Base-by-base conservation (phyloP, 2,329 filamentous ascomycete genomes). In the Botrytis hyacinthi region DNA sequence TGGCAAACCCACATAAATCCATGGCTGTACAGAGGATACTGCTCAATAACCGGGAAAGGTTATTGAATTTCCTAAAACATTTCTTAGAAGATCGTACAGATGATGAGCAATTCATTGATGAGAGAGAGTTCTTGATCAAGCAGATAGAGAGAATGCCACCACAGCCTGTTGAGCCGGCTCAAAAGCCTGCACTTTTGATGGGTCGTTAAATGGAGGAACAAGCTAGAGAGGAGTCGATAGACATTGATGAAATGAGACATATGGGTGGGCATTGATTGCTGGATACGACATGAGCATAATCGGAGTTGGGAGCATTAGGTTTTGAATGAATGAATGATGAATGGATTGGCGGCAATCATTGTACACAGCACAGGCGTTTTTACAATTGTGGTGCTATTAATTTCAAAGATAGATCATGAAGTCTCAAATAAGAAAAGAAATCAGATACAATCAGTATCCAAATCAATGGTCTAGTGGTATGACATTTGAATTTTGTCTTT, bases 1-100 rank as follows among this genome's bases (percentile, higher is more conserved):
- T 98, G 71, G 96, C 96, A 74, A 99, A 99, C 82, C 96, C 96
- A 12, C 95, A 98, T 85, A 99, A 99, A 84, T 97, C 94, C n/a
- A 87, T 95, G 75, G 93, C 95, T 48, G 96, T 99, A 67, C 94
- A 97, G 82, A 93, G 95, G 81, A 97, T 99, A 80, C 85, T 99
- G 76, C 91, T 98, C 78, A 98, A 97, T 89, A 99, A 99, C 82
- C 90, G 95, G 74, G 95, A 98, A 76, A 93, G 95, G 79, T 87
- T 99, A 29, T 85, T 99, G 69, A 91, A 90, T 75, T 99, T 99
- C 82, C 84, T 99, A 70, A 93, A 94, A 12, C 92, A 92, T 76
- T 99, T 99, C 81, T 87, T 99, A 48, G 95, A 97, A 80, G 96
- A 98, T 80, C 89, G 96, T 72, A 98, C 93, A 46, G 96, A 99